Base-by-base conservation (phyloP, 106 monocot species). In the Posidonia australis region DNA sequence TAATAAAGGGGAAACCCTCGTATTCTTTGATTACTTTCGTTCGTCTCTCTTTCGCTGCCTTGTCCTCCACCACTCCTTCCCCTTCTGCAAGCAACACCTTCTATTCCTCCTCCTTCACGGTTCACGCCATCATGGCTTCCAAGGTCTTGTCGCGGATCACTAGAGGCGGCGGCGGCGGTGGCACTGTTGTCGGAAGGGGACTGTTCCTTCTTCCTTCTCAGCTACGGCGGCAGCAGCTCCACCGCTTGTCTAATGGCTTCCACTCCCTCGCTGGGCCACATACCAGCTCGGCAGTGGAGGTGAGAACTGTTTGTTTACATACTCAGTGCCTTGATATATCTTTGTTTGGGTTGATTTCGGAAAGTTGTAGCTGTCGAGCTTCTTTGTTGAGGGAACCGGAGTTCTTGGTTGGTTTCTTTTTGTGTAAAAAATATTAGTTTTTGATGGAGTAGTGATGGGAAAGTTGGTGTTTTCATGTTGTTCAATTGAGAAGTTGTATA, bases 141-240 rank as follows among this genome's bases (percentile, higher is more conserved):
- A 59, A 28, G 29, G 32, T 59, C 13, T 59, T 59, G 17, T 59
- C 59, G 27, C 29, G 59, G 26, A 59, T 59, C 59, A 32, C 32
- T 13, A 59, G 29, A 30, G 6, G 5, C 59, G 26, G 59, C 25
- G 6, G 24, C 6, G 59, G 10, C 17, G 9, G 27, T 59, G 59
- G 18, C 5, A 16, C 24, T 19, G 5, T 17, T 32, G 13, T 59
- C 16, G 32, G n/a, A n/a, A n/a, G n/a, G n/a, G n/a, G n/a, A n/a
- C n/a, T n/a, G n/a, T n/a, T 59, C 25, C 18, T 59, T 10, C 28
- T 21, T 19, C 17, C 59, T 28, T 59, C 59, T 32, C 24, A 25
- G 6, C 30, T 4, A 28, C 59, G 59, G 12, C 59, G 17, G 59
- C 28, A 59, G 18, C 59, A 16, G 13, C 59, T 30, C 25, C 29